Evolutionary conservation across 2,329 filamentous ascomycete genomes (phyloP).

Genomic region (Alternaria ventricosa): DNA sequence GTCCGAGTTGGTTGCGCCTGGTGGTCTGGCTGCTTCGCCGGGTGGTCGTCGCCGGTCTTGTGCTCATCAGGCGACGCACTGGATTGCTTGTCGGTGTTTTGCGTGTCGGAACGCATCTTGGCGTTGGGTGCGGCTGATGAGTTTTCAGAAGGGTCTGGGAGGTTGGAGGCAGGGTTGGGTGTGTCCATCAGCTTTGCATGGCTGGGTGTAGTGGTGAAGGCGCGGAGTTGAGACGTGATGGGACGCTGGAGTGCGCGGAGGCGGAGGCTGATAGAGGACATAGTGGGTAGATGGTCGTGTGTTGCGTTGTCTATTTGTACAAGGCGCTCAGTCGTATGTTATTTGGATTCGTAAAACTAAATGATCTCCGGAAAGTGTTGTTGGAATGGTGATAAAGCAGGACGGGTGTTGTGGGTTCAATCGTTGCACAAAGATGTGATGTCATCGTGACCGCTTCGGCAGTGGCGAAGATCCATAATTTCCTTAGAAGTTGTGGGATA

Average conservation of each 20-base stretch:
- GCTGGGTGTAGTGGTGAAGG: conserved; percentile 15
- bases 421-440: background rate
- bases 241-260: conserved; percentile 5
- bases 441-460: conserved; percentile 20
- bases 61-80: conserved; percentile 37
- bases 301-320: background rate
- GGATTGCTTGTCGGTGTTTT: conserved; percentile 40
- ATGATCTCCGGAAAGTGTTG: background rate
- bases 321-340: background rate
- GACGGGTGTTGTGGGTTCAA: background rate
- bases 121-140: conserved; percentile 31
- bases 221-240: background rate
- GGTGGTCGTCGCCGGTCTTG: conserved; percentile 43
- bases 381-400: background rate
- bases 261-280: conserved; percentile 1
- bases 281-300: background rate
- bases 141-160: conserved; percentile 24
- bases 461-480: background rate
- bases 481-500: background rate
- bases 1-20: conserved; percentile 39
- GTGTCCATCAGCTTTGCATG: conserved; percentile 24
- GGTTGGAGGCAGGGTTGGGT: conserved; percentile 24
- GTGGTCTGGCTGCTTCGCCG: conserved; percentile 48
- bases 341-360: background rate
- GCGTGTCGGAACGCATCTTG: conserved; percentile 30